phyloP scores from a whole-genome alignment of 2,329 filamentous ascomycete species.

The Xylogone sp. region DNA sequence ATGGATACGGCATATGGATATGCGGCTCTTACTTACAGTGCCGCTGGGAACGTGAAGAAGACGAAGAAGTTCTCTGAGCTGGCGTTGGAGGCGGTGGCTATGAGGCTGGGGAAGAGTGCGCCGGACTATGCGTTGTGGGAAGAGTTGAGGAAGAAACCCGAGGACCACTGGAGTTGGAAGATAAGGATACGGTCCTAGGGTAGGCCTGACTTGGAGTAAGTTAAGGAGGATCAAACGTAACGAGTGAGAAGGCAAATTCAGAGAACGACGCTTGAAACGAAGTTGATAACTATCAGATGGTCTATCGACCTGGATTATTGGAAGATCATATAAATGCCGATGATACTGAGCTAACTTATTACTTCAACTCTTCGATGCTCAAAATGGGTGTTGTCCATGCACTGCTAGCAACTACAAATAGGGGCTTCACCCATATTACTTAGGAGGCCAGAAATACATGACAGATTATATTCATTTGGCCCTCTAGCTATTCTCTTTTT shows the following conservation, averaged over 20 bases:
- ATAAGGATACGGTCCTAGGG: neutral
- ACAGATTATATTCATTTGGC: neutral
- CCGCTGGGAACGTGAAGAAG: constrained; percentile 24
- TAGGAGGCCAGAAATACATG: neutral
- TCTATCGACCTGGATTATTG: no score
- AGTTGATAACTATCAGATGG: no score
- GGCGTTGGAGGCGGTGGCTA: constrained; percentile 29
- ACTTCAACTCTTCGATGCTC: no score
- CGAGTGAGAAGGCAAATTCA: no score
- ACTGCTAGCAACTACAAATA: no score
- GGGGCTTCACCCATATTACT: neutral
- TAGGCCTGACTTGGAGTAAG: no score
- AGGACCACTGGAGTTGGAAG: constrained; percentile 20
- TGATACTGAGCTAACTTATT: no score
- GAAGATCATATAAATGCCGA: no score
- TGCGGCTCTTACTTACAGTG: constrained; percentile 35
- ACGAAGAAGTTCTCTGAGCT: constrained; percentile 30
- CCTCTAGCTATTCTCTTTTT: neutral
- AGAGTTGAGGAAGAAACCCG: constrained; percentile 24
- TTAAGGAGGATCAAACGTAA: no score
- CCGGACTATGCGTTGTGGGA: constrained; percentile 29
- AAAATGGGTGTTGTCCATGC: no score
- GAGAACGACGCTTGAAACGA: no score
- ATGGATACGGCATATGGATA: constrained; percentile 35
- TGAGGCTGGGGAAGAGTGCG: constrained; percentile 33